phyloP scores from a whole-genome alignment of 306 rosid species.

The Cyamopsis tetragonoloba region DNA sequence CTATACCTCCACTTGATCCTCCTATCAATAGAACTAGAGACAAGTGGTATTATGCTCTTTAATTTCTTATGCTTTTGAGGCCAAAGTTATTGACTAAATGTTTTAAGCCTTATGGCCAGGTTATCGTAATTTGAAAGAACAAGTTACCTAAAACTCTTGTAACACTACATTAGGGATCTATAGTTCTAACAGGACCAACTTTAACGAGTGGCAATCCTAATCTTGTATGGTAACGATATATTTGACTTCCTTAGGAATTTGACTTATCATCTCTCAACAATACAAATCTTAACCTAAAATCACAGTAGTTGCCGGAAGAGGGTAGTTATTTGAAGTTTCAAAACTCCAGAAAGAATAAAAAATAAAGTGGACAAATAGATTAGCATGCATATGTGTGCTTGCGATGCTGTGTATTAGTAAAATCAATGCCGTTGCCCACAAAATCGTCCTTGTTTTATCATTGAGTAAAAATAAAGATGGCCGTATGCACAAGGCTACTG shows the following conservation, averaged over 20 bases:
- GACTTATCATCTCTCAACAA: not conserved
- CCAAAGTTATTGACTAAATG: not conserved
- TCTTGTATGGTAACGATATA: not conserved
- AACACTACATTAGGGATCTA: not conserved
- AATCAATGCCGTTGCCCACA: too few relatives aligned
- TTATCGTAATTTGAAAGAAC: not conserved
- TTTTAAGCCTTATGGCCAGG: not conserved
- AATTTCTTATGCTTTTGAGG: not conserved
- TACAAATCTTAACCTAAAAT: not conserved
- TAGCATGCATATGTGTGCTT: too few relatives aligned
- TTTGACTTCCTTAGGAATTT: not conserved
- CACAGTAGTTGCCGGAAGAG: too few relatives aligned
- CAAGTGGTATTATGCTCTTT: constrained; percentile 36
- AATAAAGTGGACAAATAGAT: too few relatives aligned
- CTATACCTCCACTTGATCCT: constrained; percentile 70
- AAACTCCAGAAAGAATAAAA: not conserved
- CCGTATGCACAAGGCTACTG: too few relatives aligned
- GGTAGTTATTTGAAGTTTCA: not conserved
- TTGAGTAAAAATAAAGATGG: not conserved
- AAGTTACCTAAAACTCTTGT: not conserved
- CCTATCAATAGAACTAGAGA: constrained; percentile 54
- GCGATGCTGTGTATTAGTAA: too few relatives aligned
- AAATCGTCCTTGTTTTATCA: not conserved
- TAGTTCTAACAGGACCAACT: not conserved
- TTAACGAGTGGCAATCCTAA: not conserved